Base-by-base conservation (phyloP, 2,329 filamentous ascomycete genomes). In the Apiospora hydei region DNA sequence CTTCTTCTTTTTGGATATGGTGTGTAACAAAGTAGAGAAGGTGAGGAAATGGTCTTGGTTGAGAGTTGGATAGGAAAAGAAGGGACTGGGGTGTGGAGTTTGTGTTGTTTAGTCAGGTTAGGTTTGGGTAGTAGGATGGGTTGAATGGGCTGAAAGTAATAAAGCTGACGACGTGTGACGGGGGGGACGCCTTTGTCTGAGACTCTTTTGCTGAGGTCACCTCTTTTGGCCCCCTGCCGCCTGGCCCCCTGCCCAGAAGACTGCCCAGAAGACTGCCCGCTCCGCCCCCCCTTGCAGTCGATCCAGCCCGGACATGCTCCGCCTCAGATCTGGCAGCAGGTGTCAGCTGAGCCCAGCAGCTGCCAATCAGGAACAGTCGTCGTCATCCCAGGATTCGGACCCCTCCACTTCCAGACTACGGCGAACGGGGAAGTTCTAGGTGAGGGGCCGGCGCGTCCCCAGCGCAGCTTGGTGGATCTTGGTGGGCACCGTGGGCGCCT, bases 71-170 rank as follows among this genome's bases (percentile, higher is more conserved):
- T 41, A 24, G 53, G 53, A 18, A 64, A 64, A 64, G 57, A 64
- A 64, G 34, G 34, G 57, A 64, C 57, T 64, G 57, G 57, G 41
- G 34, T 38, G 57, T 64, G 57, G 57, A 64, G 57, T 64, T 64
- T 64, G 57, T 64, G 57, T 41, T 64, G 34, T 64, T 64, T 64
- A 64, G 57, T 41, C 57, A 64, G 57, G 57, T 38, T 16, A 64
- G 57, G 57, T n/a, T 16, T 24, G 21, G 21, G 21, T 21, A 47
- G 47, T 61, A 64, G 57, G 57, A 64, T 14, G 34, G 21, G 57
- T 64, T 64, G 57, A 64, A 64, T 64, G 57, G 57, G 57, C 57
- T 64, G 57, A 64, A 64, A 64, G 57, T 64, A 30, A 64, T 64
- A 38, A 64, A 64, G 34, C 51, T 57, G 51, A 57, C 51, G 51